Evolutionary conservation across 371 early-diverging fungal genomes (phyloP).

Genomic region (Mucor sp.): DNA sequence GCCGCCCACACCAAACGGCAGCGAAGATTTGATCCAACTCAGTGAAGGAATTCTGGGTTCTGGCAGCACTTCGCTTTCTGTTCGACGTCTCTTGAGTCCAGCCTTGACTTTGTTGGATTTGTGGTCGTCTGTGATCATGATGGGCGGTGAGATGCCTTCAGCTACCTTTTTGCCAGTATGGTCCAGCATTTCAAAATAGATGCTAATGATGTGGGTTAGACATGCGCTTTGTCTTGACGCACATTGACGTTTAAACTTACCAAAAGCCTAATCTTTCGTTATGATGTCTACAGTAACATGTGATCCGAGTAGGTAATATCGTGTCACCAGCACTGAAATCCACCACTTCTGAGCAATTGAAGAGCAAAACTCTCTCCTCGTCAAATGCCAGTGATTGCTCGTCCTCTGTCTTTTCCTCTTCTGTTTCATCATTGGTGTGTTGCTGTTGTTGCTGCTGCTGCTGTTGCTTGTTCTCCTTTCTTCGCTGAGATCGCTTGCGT

Average conservation of each 20-base stretch:
- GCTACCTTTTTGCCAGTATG: conserved; percentile 70
- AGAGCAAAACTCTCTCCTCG: conserved; percentile 77
- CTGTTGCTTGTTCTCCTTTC: conserved; percentile 47
- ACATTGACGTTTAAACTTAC: conserved; percentile 5
- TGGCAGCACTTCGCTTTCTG: conserved; percentile 33
- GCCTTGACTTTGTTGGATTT: conserved; percentile 78
- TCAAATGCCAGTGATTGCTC: conserved; percentile 60
- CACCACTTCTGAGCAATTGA: conserved; percentile 85
- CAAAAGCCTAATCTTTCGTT: conserved; percentile 90
- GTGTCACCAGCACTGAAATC: conserved; percentile 91
- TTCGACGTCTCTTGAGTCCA: conserved; percentile 50
- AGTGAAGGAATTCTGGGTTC: conserved; percentile 7
- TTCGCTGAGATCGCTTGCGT: conserved; percentile 57
- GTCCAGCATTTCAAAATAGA: conserved; percentile 82
- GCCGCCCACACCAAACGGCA: conserved; percentile 5
- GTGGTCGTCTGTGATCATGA: conserved; percentile 97
- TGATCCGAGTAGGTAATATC: conserved; percentile 89
- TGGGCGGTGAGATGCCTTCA: conserved; percentile 86
- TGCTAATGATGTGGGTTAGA: conserved; percentile 22
- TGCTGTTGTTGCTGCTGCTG: conserved; percentile 1
- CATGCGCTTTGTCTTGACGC: not conserved
- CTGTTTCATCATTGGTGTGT: conserved; percentile 20
- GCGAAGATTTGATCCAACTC: conserved; percentile 19
- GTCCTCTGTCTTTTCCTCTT: conserved; percentile 38
- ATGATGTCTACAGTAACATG: conserved; percentile 95